Base-by-base conservation (phyloP, 1,139 yeast genomes). In the Arxiozyma bovina region DNA sequence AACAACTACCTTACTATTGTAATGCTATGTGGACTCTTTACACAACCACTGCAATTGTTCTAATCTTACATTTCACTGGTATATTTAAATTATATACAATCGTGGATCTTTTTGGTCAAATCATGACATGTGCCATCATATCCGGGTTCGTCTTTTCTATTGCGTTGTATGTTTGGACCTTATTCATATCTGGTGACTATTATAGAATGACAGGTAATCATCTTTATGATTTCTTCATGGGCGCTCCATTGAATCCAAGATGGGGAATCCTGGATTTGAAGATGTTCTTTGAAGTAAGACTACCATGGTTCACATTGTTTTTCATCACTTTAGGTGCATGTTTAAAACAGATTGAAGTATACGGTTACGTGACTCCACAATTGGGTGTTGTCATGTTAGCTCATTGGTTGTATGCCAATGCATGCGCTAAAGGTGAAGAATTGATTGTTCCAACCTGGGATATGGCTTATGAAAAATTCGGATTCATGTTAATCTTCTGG, bases 361-460 rank as follows among this genome's bases (percentile, higher is more conserved):
- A 87, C 66, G 99, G 99, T 22, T 77, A 78, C 62, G 85, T 87
- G 23, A 73, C 91, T 11, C 82, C 90, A 50, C 96, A 90, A 71
- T 83, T 90, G 50, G 76, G 77, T 54, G 83, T 87, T 61, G 77
- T 90, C 48, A 73, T 88, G 63, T 74, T 85, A 59, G 97, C 96
- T 20, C 95, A 91, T 70, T 93, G 96, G 88, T 76, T 90, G 54
- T 93, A 93, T 67, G 96, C 96, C 60, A 93, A 93, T 69, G 96
- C 97, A 2, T 93, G 98, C 74, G 86, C 96, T 57, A 93, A 93
- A 74, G 99, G 97, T 61, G 99, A 93, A 74, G 98, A 94, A 70
- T 77, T 91, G 65, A 91, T 93, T 70, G 96, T 91, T 57, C 96
- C 98, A 60, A 86, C 96, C 21, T 93, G 99, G 99, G 99, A 93